These are phyloP conservation scores for Aeminium ludgeri DNA, from an alignment of 495 filamentous ascomycete genomes.

Conservation along the genomic window DNA sequence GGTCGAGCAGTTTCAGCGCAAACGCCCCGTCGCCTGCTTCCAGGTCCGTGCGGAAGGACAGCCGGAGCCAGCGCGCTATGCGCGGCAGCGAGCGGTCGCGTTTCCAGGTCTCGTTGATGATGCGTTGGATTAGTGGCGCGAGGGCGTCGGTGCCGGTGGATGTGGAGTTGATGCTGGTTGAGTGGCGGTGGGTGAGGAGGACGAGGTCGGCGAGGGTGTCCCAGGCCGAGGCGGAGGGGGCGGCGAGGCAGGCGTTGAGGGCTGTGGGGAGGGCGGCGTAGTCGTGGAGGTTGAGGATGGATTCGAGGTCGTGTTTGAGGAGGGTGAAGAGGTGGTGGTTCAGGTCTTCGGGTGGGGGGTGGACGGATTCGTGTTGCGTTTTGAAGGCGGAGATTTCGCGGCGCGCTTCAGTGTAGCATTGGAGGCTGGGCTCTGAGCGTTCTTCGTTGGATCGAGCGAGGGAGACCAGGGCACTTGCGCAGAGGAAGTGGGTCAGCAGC, in stretches of 20 bases:
- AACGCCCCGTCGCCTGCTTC: constrained; percentile 18
- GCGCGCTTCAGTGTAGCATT: constrained; percentile 42
- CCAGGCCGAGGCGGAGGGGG: constrained; percentile 15
- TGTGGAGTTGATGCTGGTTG: constrained; percentile 4
- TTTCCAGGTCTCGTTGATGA: constrained; percentile 46
- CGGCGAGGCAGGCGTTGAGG: constrained; percentile 33
- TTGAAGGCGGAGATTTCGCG: constrained; percentile 40
- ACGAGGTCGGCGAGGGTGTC: constrained; percentile 25
- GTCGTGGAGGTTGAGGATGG: constrained; percentile 42
- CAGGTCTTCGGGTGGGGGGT: constrained; percentile 21
- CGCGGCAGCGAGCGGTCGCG: constrained; percentile 34
- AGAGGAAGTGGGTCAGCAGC: constrained; percentile 54
- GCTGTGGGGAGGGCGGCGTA: constrained; percentile 51
- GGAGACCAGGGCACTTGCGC: constrained; percentile 38
- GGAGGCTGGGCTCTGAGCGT: constrained; percentile 34
- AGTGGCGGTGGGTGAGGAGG: constrained; percentile 18
- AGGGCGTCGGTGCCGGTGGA: constrained; percentile 2
- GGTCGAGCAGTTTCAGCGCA: constrained; percentile 22
- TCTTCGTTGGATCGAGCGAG: constrained; percentile 46
- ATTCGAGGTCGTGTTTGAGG: constrained; percentile 61
- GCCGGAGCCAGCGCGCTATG: constrained; percentile 55
- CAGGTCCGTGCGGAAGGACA: constrained; percentile 50
- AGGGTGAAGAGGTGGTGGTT: constrained; percentile 44
- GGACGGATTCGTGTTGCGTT: constrained; percentile 18
- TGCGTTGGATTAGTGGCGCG: constrained; percentile 28